Evolutionary conservation across 805 yeast genomes (phyloP).

Genomic region (Nakazawaea pomicola): DNA sequence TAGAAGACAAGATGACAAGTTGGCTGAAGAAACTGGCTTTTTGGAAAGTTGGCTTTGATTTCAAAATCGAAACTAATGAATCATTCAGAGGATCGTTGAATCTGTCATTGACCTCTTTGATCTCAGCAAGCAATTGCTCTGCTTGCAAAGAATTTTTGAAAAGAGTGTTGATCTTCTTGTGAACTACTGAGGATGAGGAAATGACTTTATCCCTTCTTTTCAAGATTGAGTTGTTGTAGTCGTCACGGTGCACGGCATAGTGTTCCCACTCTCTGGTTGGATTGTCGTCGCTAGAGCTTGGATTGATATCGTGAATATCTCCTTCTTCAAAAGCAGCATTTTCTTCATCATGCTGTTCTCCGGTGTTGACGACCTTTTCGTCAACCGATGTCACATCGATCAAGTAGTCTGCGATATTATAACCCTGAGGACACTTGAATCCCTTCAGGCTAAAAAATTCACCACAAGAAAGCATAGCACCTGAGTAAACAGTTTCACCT

Average conservation of each 20-base stretch:
- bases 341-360: conserved; percentile 14
- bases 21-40: conserved; percentile 64
- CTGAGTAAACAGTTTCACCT: conserved; percentile 85
- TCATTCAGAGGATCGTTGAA: conserved; percentile 13
- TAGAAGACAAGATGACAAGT: conserved; percentile 65
- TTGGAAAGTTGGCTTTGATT: conserved; percentile 26
- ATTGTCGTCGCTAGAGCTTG: conserved; percentile 33
- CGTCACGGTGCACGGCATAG: conserved; percentile 76
- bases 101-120: conserved; percentile 20
- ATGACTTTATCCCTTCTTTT: conserved; percentile 15
- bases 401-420: conserved; percentile 89
- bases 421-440: conserved; percentile 79
- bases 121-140: conserved; percentile 35
- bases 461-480: conserved; percentile 69
- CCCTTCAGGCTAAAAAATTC: conserved; percentile 75
- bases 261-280: conserved; percentile 84
- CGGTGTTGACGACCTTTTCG: conserved; percentile 22
- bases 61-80: conserved; percentile 22
- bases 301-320: conserved; percentile 25
- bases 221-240: conserved; percentile 33
- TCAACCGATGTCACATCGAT: conserved; percentile 83
- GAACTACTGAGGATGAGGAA: conserved; percentile 5
- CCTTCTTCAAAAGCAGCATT: conserved; percentile 19
- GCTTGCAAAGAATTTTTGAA: conserved; percentile 32
- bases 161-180: conserved; percentile 14